Percentiles rank a stretch among this genome's conserved stretches.
These are phyloP conservation scores for Podospora pseudoanserina DNA, from an alignment of 495 filamentous ascomycete genomes.

Conservation along the genomic window DNA sequence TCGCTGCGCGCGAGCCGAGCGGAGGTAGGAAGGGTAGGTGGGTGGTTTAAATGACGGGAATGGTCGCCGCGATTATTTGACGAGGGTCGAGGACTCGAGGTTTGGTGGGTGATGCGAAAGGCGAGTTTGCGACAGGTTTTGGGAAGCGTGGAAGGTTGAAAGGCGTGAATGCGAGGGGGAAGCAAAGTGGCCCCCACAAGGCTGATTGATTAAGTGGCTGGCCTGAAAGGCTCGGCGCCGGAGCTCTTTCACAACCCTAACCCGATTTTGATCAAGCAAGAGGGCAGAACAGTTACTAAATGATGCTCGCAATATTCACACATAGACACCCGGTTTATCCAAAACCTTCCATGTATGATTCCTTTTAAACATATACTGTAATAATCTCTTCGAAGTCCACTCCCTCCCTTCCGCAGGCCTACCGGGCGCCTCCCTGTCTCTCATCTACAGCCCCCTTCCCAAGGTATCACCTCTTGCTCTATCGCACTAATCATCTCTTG, in stretches of 20 bases:
- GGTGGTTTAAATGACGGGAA: neutral
- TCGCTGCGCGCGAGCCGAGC: slow-evolving; percentile 30
- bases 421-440: no score
- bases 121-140: neutral
- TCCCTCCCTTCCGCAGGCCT: neutral
- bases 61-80: neutral
- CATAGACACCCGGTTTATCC: neutral
- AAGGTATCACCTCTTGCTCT: neutral
- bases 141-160: neutral
- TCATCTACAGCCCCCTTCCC: neutral
- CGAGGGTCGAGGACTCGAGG: neutral
- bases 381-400: neutral
- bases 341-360: neutral
- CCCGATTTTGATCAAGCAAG: neutral
- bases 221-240: neutral
- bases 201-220: neutral
- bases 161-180: neutral
- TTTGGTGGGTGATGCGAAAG: neutral
- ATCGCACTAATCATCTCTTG: neutral
- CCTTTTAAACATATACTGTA: neutral
- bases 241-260: neutral
- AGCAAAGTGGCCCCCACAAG: neutral
- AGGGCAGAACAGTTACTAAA: neutral
- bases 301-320: neutral
- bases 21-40: neutral